Conservation (phyloP, 1,139 yeast species). For the Candida tetrigidarum region DNA sequence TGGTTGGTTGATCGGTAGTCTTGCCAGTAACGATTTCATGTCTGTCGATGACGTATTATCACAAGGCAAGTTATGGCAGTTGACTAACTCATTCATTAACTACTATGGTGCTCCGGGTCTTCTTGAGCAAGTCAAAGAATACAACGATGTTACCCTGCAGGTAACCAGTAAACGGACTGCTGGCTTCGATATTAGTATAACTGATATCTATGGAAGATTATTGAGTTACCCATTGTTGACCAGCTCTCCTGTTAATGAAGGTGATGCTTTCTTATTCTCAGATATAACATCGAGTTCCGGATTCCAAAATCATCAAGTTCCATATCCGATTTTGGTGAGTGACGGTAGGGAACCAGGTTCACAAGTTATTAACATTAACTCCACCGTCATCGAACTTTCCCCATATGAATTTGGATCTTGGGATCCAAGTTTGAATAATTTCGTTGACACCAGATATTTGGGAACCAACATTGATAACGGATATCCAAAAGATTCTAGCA, state of each 20-base stretch:
- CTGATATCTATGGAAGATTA: constrained; percentile 45
- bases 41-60: constrained; percentile 37
- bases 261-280: constrained; percentile 32
- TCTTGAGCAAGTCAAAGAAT: constrained; percentile 15
- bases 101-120: constrained; percentile 7
- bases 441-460: constrained; percentile 41
- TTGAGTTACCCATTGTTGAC: constrained; percentile 40
- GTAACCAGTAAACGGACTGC: constrained; percentile 33
- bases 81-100: constrained; percentile 21
- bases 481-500: constrained; percentile 22
- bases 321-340: constrained; percentile 46
- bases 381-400: constrained; percentile 44
- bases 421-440: constrained; percentile 41
- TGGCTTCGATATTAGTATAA: constrained; percentile 33
- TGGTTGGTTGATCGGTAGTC: constrained; percentile 39
- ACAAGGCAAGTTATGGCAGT: constrained; percentile 38
- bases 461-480: constrained; percentile 43
- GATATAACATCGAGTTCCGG: constrained; percentile 30
- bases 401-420: constrained; percentile 51
- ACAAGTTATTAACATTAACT: constrained; percentile 34
- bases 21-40: constrained; percentile 38
- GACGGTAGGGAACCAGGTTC: constrained; percentile 46
- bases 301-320: constrained; percentile 39
- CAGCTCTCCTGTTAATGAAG: constrained; percentile 19
- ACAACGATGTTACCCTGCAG: constrained; percentile 28